phyloP scores from a whole-genome alignment of 805 yeast genomes.

The Yarrowia porcina region DNA sequence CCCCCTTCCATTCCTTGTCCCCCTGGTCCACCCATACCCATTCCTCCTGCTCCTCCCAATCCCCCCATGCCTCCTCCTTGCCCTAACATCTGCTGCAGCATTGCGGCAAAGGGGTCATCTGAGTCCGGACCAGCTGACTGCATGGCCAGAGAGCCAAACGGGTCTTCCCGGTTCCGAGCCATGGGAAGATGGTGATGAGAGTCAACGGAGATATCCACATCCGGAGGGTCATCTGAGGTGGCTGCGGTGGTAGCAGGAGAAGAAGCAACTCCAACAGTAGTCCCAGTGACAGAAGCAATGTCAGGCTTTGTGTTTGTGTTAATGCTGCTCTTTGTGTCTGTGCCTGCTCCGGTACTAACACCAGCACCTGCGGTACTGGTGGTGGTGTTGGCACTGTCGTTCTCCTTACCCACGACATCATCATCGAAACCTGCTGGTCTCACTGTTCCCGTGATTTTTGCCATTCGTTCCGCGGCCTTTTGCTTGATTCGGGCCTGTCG shows the following conservation, averaged over 20 bases:
- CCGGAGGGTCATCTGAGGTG: slow-evolving; percentile 13
- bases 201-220: slow-evolving; percentile 8
- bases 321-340: no score
- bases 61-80: neutral
- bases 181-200: slow-evolving; percentile 1
- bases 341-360: no score
- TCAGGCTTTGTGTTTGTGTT: no score
- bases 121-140: neutral
- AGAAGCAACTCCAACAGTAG: neutral
- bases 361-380: no score
- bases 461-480: slow-evolving; percentile 22
- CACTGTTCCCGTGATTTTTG: slow-evolving; percentile 17
- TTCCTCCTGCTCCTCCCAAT: neutral
- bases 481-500: slow-evolving; percentile 24
- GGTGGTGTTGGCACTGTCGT: no score
- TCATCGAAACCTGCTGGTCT: slow-evolving; percentile 9
- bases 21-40: neutral
- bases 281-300: no score
- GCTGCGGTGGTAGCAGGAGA: neutral
- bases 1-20: neutral
- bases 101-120: slow-evolving; percentile 11
- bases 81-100: slow-evolving; percentile 22
- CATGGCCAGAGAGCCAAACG: slow-evolving; percentile 14
- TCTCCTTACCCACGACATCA: neutral
- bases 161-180: slow-evolving; percentile 1